Evolutionary conservation across 352 stramenopile genomes (phyloP), one percentile per base, ranked within the genome.

Genomic region (Blastocystis sp.): DNA sequence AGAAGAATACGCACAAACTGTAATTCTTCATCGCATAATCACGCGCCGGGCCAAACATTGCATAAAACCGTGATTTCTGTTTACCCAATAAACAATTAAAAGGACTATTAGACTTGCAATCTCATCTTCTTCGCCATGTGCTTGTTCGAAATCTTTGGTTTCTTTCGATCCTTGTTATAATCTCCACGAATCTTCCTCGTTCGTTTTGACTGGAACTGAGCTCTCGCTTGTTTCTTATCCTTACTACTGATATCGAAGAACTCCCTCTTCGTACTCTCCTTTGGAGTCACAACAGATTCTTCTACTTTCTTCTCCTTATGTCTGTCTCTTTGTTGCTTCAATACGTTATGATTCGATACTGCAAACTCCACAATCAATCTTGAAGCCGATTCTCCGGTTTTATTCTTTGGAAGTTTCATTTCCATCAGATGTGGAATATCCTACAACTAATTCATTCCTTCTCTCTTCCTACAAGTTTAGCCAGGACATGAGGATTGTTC

Each of bases 331-430:
- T 86, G 46, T 46, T 66, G 57, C 16, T 63, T 11, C 21, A 88
- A 90, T 86, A 94, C 94, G 51, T 91, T 92, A 89, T 94, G 92
- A 87, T 95, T 94, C 88, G 94, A 92, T 0, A 95, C 78, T 35
- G 92, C 92, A 88, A 95, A 95, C 89, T 95, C 92, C 61, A 95
- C 91, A 52, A 95, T 94, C 2, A 94, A 89, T 1, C 92, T 91
- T 43, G 92, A 93, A 61, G 93, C 92, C 42, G 42, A 42, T 11
- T 73, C 29, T 0, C 43, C 75, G 46, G 51, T 86, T 49, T 71
- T 71, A 43, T 58, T 77, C 37, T 39, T 52, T 1, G 32, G 56
- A 39, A 86, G 43, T 32, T 65, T 91, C 90, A 65, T 89, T 69
- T 32, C 91, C 89, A 51, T 92, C 90, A 27, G 88, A 69, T 27